phyloP scores from a whole-genome alignment of 345 rosid genomes.

The Populus alba region DNA sequence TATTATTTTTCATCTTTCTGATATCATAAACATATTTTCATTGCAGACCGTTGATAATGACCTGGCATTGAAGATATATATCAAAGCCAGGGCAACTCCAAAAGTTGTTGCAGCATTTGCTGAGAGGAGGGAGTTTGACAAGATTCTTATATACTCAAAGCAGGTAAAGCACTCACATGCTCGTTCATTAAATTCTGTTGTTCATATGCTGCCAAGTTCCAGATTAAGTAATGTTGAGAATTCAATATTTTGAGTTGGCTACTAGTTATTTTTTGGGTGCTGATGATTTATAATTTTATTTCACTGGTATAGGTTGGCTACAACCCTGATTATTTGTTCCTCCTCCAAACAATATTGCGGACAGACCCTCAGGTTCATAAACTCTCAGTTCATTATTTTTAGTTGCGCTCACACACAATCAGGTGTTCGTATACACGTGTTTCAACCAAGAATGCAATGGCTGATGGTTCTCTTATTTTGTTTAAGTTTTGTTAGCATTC shows the following conservation, averaged over 20 bases:
- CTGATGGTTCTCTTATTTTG: background rate
- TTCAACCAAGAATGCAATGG: background rate
- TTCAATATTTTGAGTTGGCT: background rate
- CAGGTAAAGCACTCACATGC: slow-evolving; percentile 44
- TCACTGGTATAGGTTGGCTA: slow-evolving; percentile 66
- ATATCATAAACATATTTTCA: background rate
- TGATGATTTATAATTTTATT: background rate
- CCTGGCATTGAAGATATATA: slow-evolving; percentile 88
- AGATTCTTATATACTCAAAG: slow-evolving; percentile 80
- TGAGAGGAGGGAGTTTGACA: slow-evolving; percentile 90
- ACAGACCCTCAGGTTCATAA: slow-evolving; percentile 83
- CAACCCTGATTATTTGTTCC: slow-evolving; percentile 91
- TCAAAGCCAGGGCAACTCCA: slow-evolving; percentile 89
- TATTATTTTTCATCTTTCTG: background rate
- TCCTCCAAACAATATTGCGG: slow-evolving; percentile 94
- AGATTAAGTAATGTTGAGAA: background rate
- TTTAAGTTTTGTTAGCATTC: background rate
- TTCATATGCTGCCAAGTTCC: background rate
- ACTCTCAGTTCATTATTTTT: background rate
- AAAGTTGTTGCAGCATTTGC: slow-evolving; percentile 99
- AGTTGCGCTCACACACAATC: background rate
- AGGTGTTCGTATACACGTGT: background rate
- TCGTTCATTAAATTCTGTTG: background rate
- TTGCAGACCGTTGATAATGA: slow-evolving; percentile 93
- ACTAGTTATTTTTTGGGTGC: background rate